Evolutionary conservation across 805 yeast genomes (phyloP), one percentile per base, ranked within the genome.

Genomic region (Nematodospora valgi): DNA sequence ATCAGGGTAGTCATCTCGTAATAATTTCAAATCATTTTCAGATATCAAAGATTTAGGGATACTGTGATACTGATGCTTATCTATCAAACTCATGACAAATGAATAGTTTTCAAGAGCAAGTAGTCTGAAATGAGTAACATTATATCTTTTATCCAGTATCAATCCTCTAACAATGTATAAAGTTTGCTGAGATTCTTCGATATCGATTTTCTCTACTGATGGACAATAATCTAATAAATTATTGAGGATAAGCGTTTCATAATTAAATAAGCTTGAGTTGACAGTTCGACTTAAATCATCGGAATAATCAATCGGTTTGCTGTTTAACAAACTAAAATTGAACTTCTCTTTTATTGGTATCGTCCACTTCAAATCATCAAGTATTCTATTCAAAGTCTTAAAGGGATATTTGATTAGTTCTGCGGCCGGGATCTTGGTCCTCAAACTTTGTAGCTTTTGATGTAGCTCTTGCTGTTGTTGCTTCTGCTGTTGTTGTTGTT

Each of bases 341-440:
- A 30, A 37, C n/a, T 39, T 34, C 2, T 34, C 40, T 26, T 40
- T 43, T 31, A 38, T 51, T 10, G 59, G 52, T 3, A 52, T 34
- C 1, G 52, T 40, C 56, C 54, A 68, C 34, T 72, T 60, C 20
- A 83, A 50, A 48, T 83, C 91, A 51, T 81, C 87, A 15, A 82
- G 46, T 14, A 84, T 63, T 36, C 91, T 62, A 47, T 83, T 83
- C 5, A 80, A 57, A 0, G 91, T 82, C 47, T 83, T 84, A 58
- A 76, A 76, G 3, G 59, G 71, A 58, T 36, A 48, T 19, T 38
- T 32, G 14, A 23, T 17, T 9, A 53, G 26, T 4, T 38, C 34
- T 3, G 34, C 32, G 13, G 25, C 27, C 4, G 33, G 36, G 26
- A 44, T 47, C 29, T 27, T 39, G 24, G 50, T 42, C 24, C 35